Conservation (phyloP, 495 filamentous ascomycete genomes). For the Penicillium nucicola region DNA sequence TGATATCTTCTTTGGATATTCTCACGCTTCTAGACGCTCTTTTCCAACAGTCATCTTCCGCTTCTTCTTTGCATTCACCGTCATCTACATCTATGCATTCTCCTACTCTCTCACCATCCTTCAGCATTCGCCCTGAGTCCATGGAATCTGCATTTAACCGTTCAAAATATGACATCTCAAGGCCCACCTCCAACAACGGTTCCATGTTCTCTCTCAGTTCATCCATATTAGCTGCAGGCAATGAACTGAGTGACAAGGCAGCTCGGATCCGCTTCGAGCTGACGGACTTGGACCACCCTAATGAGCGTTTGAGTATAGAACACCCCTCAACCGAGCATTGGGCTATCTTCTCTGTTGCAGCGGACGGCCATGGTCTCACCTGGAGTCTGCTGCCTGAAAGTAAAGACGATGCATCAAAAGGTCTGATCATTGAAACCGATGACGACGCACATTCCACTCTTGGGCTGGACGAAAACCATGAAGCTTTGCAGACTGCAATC, state of each 20-base stretch:
- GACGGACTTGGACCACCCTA: slow-evolving; percentile 35
- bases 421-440: slow-evolving; percentile 14
- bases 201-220: slow-evolving; percentile 27
- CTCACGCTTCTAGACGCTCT: slow-evolving; percentile 41
- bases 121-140: slow-evolving; percentile 12
- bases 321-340: slow-evolving; percentile 44
- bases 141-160: slow-evolving; percentile 31
- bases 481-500: slow-evolving; percentile 78
- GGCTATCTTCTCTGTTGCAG: slow-evolving; percentile 68
- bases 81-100: slow-evolving; percentile 12
- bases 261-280: slow-evolving; percentile 46
- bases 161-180: slow-evolving; percentile 14
- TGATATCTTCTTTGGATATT: slow-evolving; percentile 39
- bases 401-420: slow-evolving; percentile 11
- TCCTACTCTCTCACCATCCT: background rate
- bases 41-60: slow-evolving; percentile 26
- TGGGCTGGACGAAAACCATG: slow-evolving; percentile 76
- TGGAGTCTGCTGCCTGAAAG: slow-evolving; percentile 59
- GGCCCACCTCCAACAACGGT: slow-evolving; percentile 16
- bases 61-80: slow-evolving; percentile 24
- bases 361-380: slow-evolving; percentile 64
- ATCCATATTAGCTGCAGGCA: slow-evolving; percentile 23
- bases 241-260: slow-evolving; percentile 28
- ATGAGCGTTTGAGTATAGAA: slow-evolving; percentile 31
- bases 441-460: slow-evolving; percentile 64